Evolutionary conservation across 495 filamentous ascomycete species (phyloP).

Genomic region (Penicillium turbatum): DNA sequence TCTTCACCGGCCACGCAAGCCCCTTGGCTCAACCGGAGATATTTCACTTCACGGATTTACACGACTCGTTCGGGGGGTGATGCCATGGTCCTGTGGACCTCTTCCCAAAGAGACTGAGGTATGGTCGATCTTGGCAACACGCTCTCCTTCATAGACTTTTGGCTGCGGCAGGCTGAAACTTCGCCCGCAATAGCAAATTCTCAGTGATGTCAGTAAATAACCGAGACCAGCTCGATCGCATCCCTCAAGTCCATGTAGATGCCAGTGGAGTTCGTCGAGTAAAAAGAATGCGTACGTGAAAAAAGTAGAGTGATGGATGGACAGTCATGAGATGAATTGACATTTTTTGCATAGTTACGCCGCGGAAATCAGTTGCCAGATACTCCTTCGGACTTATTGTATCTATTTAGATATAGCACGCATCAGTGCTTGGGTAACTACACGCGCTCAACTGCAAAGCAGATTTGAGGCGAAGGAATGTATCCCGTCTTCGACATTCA

Average conservation of each 20-base stretch:
- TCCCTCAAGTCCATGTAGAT: not conserved
- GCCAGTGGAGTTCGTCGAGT: too few species aligned
- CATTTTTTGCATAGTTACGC: not conserved
- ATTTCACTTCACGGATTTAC: not conserved
- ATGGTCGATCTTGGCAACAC: conserved; percentile 10
- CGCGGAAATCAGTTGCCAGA: not conserved
- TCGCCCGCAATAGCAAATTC: conserved; percentile 4
- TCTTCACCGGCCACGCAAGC: conserved; percentile 11
- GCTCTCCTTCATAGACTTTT: not conserved
- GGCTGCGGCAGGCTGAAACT: conserved; percentile 2
- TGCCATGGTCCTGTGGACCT: not conserved
- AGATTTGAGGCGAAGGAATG: conserved; percentile 29
- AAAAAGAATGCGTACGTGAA: too few species aligned
- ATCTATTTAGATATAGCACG: not conserved
- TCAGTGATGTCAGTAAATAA: conserved; percentile 15
- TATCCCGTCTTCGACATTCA: conserved; percentile 66
- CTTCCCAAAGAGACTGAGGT: conserved; percentile 4
- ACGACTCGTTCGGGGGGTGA: not conserved
- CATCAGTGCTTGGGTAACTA: not conserved
- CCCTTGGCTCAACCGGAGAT: not conserved
- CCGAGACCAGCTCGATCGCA: not conserved
- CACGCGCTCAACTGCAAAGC: not conserved
- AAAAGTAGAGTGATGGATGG: too few species aligned
- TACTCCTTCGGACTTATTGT: not conserved
- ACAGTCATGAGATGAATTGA: too few species aligned